Percentiles rank a stretch among this genome's conserved stretches.
Conservation (phyloP, 768 basidiomycete genomes). For the Kondoa subrosea region DNA sequence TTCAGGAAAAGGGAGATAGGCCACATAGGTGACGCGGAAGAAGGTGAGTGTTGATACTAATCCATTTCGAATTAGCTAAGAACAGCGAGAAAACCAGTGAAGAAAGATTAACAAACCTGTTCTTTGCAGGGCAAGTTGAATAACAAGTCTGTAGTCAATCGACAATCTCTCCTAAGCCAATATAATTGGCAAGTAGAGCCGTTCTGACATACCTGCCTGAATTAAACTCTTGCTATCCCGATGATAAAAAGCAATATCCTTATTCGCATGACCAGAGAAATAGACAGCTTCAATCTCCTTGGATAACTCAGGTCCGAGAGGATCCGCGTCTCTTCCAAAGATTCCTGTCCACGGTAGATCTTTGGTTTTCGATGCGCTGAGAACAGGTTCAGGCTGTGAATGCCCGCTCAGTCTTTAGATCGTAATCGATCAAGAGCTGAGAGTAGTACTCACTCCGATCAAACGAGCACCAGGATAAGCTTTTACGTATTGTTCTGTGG, state of each 20-base stretch:
- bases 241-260: slow-evolving; percentile 67
- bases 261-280: neutral
- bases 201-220: too few relatives aligned
- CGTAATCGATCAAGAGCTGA: neutral
- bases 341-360: neutral
- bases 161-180: too few relatives aligned
- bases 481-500: neutral
- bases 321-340: slow-evolving; percentile 1
- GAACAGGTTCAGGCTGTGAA: too few relatives aligned
- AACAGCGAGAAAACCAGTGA: neutral
- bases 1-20: slow-evolving; percentile 19
- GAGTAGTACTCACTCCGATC: neutral
- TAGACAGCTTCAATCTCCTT: slow-evolving; percentile 1
- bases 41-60: slow-evolving; percentile 2
- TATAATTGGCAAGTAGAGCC: too few relatives aligned
- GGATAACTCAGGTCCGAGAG: slow-evolving; percentile 2
- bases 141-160: too few relatives aligned
- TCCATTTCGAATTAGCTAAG: slow-evolving; percentile 25
- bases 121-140: slow-evolving; percentile 66
- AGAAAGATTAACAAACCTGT: slow-evolving; percentile 44
- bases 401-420: too few relatives aligned
- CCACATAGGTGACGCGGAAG: slow-evolving; percentile 29
- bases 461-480: neutral
- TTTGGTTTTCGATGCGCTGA: too few relatives aligned
- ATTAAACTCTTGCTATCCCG: slow-evolving; percentile 52